Evolutionary conservation across 768 basidiomycete genomes (phyloP), one percentile per base, ranked within the genome.

Genomic region (Trametes coccinea): DNA sequence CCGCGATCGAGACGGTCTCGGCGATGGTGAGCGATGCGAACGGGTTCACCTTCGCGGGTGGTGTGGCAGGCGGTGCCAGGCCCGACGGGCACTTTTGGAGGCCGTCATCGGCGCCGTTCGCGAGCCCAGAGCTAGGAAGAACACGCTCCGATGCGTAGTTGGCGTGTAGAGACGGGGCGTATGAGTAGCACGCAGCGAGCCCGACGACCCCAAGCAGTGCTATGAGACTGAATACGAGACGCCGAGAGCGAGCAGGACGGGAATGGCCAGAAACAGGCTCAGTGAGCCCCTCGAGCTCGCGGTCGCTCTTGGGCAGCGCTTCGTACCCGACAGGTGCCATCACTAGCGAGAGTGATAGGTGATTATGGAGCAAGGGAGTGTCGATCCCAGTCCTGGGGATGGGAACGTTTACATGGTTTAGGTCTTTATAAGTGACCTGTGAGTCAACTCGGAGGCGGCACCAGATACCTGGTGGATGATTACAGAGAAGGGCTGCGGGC

Each of bases 11-110:
- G 14, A 74, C 67, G 4, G 79, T 79, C 60, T 86, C 83, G 2
- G 68, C 44, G 31, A 81, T 57, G 4, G 78, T 74, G 51, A 87
- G 76, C 13, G 82, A 79, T 5, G 79, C 74, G 84, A 84, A 87
- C 13, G 79, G 73, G 63, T 87, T 85, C 43, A 72, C 58, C 3
- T 76, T 75, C 2, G 75, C 77, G 9, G 82, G 81, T 3, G 79
- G 76, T n/a, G 0, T 63, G 0, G 80, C 80, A n/a, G 57, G 56
- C 13, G 65, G 76, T 17, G 75, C 72, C 4, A 69, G 53, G 22
- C 53, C 56, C 5, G 79, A 54, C 2, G 67, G 63, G 56, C 82
- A 83, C 51, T 76, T 75, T 47, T 69, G 67, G 29, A 77, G 62
- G 11, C 44, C 31, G 43, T 58, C 53, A 57, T 56, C 65, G 4